phyloP scores from a whole-genome alignment of 2,329 filamentous ascomycete genomes.

The Paecilomyces sp. region DNA sequence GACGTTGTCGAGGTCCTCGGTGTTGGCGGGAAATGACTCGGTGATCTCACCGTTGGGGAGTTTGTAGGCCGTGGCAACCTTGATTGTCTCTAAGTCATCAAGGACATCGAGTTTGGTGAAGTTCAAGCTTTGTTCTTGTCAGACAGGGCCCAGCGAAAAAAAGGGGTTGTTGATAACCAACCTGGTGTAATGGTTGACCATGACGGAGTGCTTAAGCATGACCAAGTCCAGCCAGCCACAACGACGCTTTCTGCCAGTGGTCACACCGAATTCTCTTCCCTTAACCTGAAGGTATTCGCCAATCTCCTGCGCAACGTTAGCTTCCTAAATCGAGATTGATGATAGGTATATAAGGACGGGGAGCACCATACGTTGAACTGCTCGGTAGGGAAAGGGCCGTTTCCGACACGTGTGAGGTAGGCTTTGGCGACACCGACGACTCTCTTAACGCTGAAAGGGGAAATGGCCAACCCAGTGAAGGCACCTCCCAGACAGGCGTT shows the following conservation, averaged over 20 bases:
- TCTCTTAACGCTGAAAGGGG: constrained; percentile 49
- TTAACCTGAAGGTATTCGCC: constrained; percentile 52
- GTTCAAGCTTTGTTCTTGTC: constrained; percentile 39
- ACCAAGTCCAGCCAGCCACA: constrained; percentile 62
- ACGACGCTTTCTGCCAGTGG: constrained; percentile 54
- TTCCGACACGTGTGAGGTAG: constrained; percentile 55
- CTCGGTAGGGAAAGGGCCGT: constrained; percentile 58
- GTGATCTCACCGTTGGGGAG: constrained; percentile 42
- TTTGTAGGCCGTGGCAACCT: constrained; percentile 53
- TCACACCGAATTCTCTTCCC: constrained; percentile 51
- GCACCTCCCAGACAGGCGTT: constrained; percentile 42
- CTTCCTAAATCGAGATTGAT: background rate
- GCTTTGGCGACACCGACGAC: constrained; percentile 60
- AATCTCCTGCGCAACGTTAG: constrained; percentile 17
- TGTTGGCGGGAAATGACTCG: constrained; percentile 53
- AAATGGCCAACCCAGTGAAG: constrained; percentile 54
- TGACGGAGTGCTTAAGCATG: constrained; percentile 55
- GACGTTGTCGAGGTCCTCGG: constrained; percentile 45
- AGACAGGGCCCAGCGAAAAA: background rate
- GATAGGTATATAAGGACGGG: background rate
- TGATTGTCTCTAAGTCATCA: constrained; percentile 57
- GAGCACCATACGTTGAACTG: constrained; percentile 41
- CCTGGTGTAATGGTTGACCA: constrained; percentile 44
- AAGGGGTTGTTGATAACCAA: background rate
- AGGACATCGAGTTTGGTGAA: constrained; percentile 60